Evolutionary conservation across 495 filamentous ascomycete genomes (phyloP), one percentile per base, ranked within the genome.

Genomic region (Aspergillus avenaceus): DNA sequence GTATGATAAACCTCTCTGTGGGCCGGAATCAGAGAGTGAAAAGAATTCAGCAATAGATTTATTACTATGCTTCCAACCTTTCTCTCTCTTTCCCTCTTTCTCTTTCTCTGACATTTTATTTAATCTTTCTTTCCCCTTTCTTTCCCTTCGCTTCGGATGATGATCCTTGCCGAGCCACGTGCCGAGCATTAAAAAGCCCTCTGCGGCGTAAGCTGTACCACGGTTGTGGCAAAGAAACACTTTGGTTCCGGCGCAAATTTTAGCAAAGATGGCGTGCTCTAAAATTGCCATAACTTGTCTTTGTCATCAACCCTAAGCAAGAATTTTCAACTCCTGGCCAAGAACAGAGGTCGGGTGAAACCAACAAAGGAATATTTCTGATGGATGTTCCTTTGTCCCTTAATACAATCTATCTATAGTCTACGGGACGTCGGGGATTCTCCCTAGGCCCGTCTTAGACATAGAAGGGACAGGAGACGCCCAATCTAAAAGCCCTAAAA

Each of bases 1-100:
- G 37, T 48, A 54, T 58, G 45, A 57, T 53, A 43, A 27, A 27
- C 5, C 40, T 43, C n/a, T 31, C 28, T n/a, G 22, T 19, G 22
- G 13, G 7, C 19, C 19, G 21, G 4, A 7, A 14, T 38, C 16
- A 38, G 21, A 57, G 11, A 19, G 29, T 31, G 31, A 36, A 34
- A 47, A 23, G 19, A 41, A 38, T 46, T 5, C 5, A 16, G 13
- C 21, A 36, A 36, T 12, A 36, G 32, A 36, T 13, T 14, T 7
- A 36, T 36, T 36, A 8, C 32, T 2, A 2, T 14, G 32, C 13
- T 12, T 36, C n/a, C 32, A 7, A 9, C 32, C 12, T 36, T 2
- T 36, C 18, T 5, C 6, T 36, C 32, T 31, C 9, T 3, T 31
- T 3, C n/a, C n/a, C n/a, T 3, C 9, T 3, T 31, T 31, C 28